Conservation (phyloP, 2,329 filamentous ascomycete species). For the Sporothrix brunneoviolacea region DNA sequence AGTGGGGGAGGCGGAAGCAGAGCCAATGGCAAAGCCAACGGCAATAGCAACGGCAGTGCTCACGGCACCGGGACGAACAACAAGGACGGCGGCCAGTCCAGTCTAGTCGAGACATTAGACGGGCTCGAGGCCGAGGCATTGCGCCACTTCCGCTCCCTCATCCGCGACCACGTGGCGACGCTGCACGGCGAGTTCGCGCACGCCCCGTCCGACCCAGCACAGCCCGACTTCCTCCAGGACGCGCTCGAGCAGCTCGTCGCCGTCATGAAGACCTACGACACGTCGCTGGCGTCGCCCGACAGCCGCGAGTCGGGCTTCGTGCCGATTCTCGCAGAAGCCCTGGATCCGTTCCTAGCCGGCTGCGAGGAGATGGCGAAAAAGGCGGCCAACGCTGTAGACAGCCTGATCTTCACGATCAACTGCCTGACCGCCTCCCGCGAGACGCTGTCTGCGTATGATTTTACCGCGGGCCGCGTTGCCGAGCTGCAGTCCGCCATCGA, state of each 20-base stretch:
- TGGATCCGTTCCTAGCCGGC: conserved; percentile 79
- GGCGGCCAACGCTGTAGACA: conserved; percentile 48
- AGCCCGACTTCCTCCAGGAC: conserved; percentile 74
- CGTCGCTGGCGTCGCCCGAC: conserved; percentile 58
- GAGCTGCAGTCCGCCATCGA: conserved; percentile 53
- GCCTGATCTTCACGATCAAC: conserved; percentile 67
- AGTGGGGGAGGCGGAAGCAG: conserved; percentile 32
- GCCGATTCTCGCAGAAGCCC: conserved; percentile 66
- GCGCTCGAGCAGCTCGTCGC: conserved; percentile 69
- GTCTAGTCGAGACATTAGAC: conserved; percentile 61
- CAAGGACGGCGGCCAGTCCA: conserved; percentile 43
- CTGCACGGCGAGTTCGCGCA: conserved; percentile 66
- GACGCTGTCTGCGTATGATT: conserved; percentile 53
- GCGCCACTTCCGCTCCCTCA: conserved; percentile 72
- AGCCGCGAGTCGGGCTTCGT: conserved; percentile 64
- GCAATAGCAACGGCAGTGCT: neutral
- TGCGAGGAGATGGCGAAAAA: conserved; percentile 62
- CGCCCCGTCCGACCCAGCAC: conserved; percentile 64
- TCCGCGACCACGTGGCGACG: conserved; percentile 71
- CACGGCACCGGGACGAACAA: neutral
- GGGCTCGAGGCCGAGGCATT: conserved; percentile 70
- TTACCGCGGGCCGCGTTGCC: conserved; percentile 50
- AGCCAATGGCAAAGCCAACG: neutral
- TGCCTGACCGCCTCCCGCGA: conserved; percentile 55
- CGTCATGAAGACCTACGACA: conserved; percentile 82